Evolutionary conservation across 495 filamentous ascomycete species (phyloP), one percentile per base, ranked within the genome.

Genomic region (Hyaloscypha bicolor): DNA sequence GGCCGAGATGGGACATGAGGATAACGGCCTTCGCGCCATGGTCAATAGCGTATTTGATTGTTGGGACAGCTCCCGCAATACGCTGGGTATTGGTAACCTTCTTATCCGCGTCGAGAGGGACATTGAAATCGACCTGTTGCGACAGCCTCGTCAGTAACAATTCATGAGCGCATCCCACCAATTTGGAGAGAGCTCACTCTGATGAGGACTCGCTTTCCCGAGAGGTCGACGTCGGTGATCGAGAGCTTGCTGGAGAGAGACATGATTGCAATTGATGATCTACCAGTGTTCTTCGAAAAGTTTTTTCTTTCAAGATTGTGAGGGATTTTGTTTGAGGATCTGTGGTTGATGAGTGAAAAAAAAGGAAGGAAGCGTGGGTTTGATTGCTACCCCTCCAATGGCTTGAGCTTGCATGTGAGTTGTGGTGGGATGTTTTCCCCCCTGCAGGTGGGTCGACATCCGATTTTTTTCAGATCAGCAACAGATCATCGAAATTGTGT

Each of bases 61-160:
- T 97, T 75, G 96, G 95, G 72, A 98, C 80, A 74, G 95, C 95
- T 76, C 95, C 95, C 76, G 93, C 94, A 73, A 99, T 98, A 80
- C 95, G 94, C 81, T 98, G 96, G 79, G 89, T 91, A 86, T 98
- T 98, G 77, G 95, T 97, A 77, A 97, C 86, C n/a, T 94, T 93
- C 84, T 91, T 91, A 68, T 93, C 82, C 69, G 83, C 85, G 76
- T 98, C 92, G 76, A 97, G 92, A 71, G 95, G 95, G 60, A 99
- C 95, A 82, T 99, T 99, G 88, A 99, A 99, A 84, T 99, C 95
- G 73, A 99, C 94, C 94, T 97, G 74, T 53, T 16, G 39, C 25
- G 48, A 16, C 25, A 55, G 21, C 11, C 35, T 63, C 14, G 59
- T 66, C 32, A 70, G 64, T 39, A 14, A 51, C n/a, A 11, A 14